Conservation (phyloP, 2,329 filamentous ascomycete genomes). For the Lecanicillium sp. region DNA sequence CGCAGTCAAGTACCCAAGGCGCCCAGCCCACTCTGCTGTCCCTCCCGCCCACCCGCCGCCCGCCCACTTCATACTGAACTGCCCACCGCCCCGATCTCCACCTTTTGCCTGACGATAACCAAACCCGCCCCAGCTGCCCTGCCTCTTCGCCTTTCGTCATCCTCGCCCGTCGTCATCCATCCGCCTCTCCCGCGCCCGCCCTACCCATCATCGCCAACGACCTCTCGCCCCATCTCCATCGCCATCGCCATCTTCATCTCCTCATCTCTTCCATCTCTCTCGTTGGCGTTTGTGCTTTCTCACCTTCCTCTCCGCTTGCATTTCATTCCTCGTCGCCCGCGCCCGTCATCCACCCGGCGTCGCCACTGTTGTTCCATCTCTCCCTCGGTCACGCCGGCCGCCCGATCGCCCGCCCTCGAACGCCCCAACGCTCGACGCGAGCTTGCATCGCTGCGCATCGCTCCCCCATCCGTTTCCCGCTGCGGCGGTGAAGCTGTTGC, state of each 20-base stretch:
- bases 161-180: slow-evolving; percentile 12
- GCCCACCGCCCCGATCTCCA: neutral
- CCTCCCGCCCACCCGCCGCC: slow-evolving; percentile 13
- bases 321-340: no score
- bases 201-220: slow-evolving; percentile 79
- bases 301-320: no score
- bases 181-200: slow-evolving; percentile 52
- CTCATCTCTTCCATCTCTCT: slow-evolving; percentile 25
- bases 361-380: neutral
- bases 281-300: no score
- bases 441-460: slow-evolving; percentile 9
- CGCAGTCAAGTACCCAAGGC: no score
- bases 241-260: slow-evolving; percentile 51
- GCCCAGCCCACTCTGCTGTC: slow-evolving; percentile 4
- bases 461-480: neutral
- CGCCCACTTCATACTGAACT: slow-evolving; percentile 11
- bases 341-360: no score
- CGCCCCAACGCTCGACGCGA: slow-evolving; percentile 48
- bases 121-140: neutral
- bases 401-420: neutral
- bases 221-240: slow-evolving; percentile 72
- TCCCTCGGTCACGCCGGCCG: no score
- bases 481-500: slow-evolving; percentile 6
- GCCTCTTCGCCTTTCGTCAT: slow-evolving; percentile 1
- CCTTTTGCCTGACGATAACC: neutral